Evolutionary conservation across 2,329 filamentous ascomycete species (phyloP), one percentile per base, ranked within the genome.

Genomic region (Penicillium sp.): DNA sequence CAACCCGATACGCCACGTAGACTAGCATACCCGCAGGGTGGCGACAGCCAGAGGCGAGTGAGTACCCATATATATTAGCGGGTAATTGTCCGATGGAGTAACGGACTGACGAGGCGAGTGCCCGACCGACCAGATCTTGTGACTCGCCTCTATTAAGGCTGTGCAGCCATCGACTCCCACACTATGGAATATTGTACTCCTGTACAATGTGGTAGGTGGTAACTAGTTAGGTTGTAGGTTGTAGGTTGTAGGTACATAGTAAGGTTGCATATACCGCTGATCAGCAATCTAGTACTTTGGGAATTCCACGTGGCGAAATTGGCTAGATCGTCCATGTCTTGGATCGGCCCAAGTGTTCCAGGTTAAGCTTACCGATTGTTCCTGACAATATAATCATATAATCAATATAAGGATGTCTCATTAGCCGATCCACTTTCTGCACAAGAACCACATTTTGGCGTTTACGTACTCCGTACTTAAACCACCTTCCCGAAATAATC

Each of bases 291-390:
- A 10, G 43, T 47, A 46, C 50, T 29, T 52, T 45, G 2, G 21
- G 8, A 36, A 23, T 53, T n/a, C 50, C 50, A 53, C 50, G 50
- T 53, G 50, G 50, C 31, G n/a, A 38, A 33, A 48, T 53, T 53
- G 50, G 50, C 31, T 25, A 38, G 50, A 53, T 53, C 50, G n/a
- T 31, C 31, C 6, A 39, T 25, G 15, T 27, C 10, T 41, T 19
- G 34, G 33, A 50, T 50, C 36, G 36, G 41, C n/a, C 36, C 10
- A 41, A 23, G n/a, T 21, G 33, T 39, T 15, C 31, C 31, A 33
- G 31, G 31, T 34, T 50, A 23, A 39, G 47, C 34, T 19, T 50
- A 29, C 47, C 25, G 36, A 43, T 43, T 41, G 36, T 50, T 16
- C 38, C 48, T 48, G 45, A 19, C 6, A 1, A 2, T 23, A 23